Conservation (phyloP, 2,329 filamentous ascomycete genomes). For the Aplosporella prunicola region DNA sequence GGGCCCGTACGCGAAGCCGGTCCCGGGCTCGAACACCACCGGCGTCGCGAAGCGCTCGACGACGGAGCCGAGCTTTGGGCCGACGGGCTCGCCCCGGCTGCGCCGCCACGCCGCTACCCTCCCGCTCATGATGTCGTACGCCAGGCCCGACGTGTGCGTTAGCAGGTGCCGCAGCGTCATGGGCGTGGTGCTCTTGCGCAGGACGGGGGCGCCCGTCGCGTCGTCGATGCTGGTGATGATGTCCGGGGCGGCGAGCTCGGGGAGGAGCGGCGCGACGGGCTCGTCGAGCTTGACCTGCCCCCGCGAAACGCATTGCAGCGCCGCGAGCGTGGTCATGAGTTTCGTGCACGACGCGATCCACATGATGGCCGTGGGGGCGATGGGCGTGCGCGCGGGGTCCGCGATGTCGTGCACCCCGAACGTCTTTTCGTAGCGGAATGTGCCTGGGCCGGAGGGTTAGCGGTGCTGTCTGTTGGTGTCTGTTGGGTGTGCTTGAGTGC, state of each 20-base stretch:
- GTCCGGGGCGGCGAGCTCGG: slow-evolving; percentile 20
- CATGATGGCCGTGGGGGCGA: slow-evolving; percentile 18
- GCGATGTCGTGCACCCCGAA: slow-evolving; percentile 23
- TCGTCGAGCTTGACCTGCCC: slow-evolving; percentile 24
- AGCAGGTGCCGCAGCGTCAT: slow-evolving; percentile 14
- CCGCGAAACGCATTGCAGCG: slow-evolving; percentile 27
- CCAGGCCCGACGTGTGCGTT: slow-evolving; percentile 20
- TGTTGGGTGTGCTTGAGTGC: neutral
- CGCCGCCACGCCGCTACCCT: slow-evolving; percentile 12
- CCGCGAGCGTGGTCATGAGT: slow-evolving; percentile 26
- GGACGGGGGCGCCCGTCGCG: slow-evolving; percentile 17
- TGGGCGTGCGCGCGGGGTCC: too few species aligned
- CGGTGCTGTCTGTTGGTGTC: neutral
- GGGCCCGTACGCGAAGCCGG: slow-evolving; percentile 16
- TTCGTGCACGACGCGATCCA: slow-evolving; percentile 33
- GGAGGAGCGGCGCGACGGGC: slow-evolving; percentile 24
- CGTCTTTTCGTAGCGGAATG: slow-evolving; percentile 26
- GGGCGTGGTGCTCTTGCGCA: slow-evolving; percentile 4
- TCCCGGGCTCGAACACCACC: slow-evolving; percentile 21
- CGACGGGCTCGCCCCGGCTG: slow-evolving; percentile 10
- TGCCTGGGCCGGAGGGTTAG: too few species aligned
- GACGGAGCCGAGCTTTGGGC: slow-evolving; percentile 8
- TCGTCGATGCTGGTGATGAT: slow-evolving; percentile 19
- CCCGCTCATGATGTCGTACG: slow-evolving; percentile 17
- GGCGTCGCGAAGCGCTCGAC: slow-evolving; percentile 14